Evolutionary conservation across 2,329 filamentous ascomycete species (phyloP), one percentile per base, ranked within the genome.

Genomic region (Xylariales sp.): DNA sequence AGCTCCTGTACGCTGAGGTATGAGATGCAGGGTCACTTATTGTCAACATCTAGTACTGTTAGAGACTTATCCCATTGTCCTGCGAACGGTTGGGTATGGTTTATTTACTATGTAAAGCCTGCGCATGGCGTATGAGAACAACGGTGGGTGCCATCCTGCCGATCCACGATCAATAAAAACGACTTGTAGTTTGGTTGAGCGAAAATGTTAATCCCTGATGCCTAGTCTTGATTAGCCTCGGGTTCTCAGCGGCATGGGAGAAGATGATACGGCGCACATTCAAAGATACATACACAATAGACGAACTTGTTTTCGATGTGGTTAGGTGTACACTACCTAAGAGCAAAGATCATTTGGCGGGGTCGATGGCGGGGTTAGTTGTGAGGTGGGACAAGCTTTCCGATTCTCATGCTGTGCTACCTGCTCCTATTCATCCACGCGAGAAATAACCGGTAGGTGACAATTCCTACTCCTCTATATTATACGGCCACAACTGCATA

Each of bases 41-140:
- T 71, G 61, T 67, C 49, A 61, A 78, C 58, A 65, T 78, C 76
- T 78, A 18, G 18, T 10, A 69, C 32, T 8, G 56, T 64, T 46
- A 62, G 68, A 32, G 23, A 61, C 30, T 10, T 23, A 23, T 34
- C 58, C 9, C 10, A 41, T 41, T n/a, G 8, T 49, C 16, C 23
- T 46, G 23, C 45, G 6, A 52, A 30, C 16, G 46, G 8, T 10
- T 46, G 14, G 34, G 23, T 50, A 34, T 39, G 56, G 30, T 34
- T 14, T 46, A 76, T 77, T 74, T 71, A 81, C 81, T 83, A 57
- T 83, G 81, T 56, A 76, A 46, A 45, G 81, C 81, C 75, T 83
- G 75, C 30, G 78, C 81, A 64, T 83, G 81, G 55, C 81, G 75
- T 66, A 83, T 80, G 5, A 83, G 68, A 67, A 83, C 78, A n/a